Percentiles rank a stretch among this genome's conserved stretches.
Conservation (phyloP, 805 yeast genomes). For the Teunomyces pallodes region DNA sequence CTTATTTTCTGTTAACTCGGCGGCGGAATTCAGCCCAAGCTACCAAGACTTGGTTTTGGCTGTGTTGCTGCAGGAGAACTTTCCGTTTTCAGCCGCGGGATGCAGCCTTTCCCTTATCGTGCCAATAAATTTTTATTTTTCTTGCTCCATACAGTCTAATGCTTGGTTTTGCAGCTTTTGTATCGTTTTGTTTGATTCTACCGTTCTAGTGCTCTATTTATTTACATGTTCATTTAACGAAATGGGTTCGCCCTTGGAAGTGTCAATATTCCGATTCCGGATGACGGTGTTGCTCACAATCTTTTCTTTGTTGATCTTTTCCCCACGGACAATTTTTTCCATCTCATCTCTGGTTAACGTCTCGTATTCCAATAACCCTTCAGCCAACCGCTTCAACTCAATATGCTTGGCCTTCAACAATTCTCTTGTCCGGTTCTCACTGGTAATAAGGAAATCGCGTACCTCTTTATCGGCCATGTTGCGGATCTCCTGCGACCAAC, state of each 20-base stretch:
- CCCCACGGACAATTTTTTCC: conserved; percentile 81
- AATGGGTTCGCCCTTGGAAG: neutral
- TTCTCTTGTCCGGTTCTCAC: conserved; percentile 77
- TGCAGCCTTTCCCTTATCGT: neutral
- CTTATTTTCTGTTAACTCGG: too few species aligned
- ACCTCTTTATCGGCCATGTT: conserved; percentile 94
- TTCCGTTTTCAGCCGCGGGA: neutral
- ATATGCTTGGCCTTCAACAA: conserved; percentile 57
- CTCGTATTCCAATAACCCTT: conserved; percentile 92
- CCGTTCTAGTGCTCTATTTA: neutral
- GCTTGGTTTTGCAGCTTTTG: too few species aligned
- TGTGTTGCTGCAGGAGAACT: too few species aligned
- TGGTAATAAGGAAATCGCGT: conserved; percentile 63
- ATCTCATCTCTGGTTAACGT: conserved; percentile 90
- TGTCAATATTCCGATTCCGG: conserved; percentile 10
- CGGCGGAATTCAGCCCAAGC: too few species aligned
- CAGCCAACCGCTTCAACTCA: conserved; percentile 85
- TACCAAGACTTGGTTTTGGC: too few species aligned
- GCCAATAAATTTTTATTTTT: too few species aligned
- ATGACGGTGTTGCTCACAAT: conserved; percentile 69
- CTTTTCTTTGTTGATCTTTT: conserved; percentile 64
- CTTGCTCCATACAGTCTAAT: too few species aligned
- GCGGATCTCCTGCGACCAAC: conserved; percentile 87
- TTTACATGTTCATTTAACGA: neutral
- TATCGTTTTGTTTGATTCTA: neutral